A percentile compares a stretch with the other conserved stretches of the same genome.
Evolutionary conservation across 139 green algal species (phyloP).

Genomic region (Chlorella sp.): DNA sequence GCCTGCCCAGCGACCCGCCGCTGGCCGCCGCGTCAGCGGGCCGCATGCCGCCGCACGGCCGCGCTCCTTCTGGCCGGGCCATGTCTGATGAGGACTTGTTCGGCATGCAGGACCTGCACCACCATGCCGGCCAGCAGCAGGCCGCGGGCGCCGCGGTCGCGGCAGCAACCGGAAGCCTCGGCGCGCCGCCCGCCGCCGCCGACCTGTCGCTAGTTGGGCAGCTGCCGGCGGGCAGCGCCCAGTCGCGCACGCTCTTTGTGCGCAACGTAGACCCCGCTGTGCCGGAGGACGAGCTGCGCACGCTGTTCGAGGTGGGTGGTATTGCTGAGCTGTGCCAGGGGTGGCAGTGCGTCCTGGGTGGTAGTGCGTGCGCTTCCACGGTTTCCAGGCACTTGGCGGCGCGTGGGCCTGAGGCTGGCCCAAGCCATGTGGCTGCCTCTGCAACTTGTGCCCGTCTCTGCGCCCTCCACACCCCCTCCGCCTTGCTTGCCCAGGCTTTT

Average conservation of each 20-base stretch:
- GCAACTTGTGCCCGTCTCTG: neutral
- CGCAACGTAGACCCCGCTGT: slow-evolving; percentile 63
- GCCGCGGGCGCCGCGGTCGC: neutral
- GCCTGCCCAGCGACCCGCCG: slow-evolving; percentile 8
- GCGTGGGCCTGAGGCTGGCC: too few species aligned
- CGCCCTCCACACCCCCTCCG: neutral
- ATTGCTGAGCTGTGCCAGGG: neutral
- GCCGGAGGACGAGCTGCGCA: slow-evolving; percentile 64
- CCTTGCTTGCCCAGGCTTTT: slow-evolving; percentile 61
- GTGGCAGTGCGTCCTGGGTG: neutral
- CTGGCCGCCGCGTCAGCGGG: neutral
- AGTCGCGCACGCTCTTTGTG: slow-evolving; percentile 84
- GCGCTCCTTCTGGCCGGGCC: neutral
- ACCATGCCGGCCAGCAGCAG: neutral
- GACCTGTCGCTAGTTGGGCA: slow-evolving; percentile 43
- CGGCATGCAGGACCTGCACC: slow-evolving; percentile 13
- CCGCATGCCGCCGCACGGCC: slow-evolving; percentile 10
- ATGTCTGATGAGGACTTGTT: slow-evolving; percentile 39
- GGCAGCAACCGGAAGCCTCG: neutral
- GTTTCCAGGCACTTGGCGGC: too few species aligned
- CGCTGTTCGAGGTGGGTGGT: slow-evolving; percentile 60
- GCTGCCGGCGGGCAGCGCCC: slow-evolving; percentile 52
- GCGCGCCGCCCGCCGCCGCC: neutral
- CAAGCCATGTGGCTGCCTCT: too few species aligned
- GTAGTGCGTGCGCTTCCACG: neutral